phyloP scores from a whole-genome alignment of 495 filamentous ascomycete species.

The Aspergillus ostianus region DNA sequence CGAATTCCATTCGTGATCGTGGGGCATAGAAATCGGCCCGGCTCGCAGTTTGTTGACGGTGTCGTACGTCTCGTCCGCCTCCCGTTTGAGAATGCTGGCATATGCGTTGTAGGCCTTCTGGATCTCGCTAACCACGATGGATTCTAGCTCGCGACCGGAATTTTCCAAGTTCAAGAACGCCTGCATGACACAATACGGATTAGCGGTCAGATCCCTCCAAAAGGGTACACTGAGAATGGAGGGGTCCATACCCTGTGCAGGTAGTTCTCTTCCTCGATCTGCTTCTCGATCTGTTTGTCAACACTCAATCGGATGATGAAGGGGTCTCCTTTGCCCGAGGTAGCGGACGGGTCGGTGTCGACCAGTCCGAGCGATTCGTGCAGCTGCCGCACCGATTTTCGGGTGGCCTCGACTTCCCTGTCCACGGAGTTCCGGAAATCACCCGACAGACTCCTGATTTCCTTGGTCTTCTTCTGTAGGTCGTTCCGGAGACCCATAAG shows the following conservation, averaged over 20 bases:
- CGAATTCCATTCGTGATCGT: conserved; percentile 83
- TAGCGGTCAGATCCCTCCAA: not conserved
- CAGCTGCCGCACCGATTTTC: conserved; percentile 69
- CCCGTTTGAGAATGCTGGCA: conserved; percentile 81
- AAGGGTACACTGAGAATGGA: not conserved
- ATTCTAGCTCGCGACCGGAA: conserved; percentile 91
- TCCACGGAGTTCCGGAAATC: conserved; percentile 87
- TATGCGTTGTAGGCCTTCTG: conserved; percentile 96
- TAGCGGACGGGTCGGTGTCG: conserved; percentile 71
- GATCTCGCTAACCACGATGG: conserved; percentile 93
- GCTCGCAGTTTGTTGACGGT: conserved; percentile 78
- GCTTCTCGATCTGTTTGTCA: conserved; percentile 83
- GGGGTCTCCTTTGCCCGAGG: conserved; percentile 84
- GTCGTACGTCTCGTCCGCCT: conserved; percentile 77
- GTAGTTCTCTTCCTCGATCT: conserved; percentile 97
- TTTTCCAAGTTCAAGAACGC: conserved; percentile 93
- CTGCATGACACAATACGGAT: conserved; percentile 39
- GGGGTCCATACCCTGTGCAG: conserved; percentile 69
- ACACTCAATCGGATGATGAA: conserved; percentile 81
- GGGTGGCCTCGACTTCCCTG: conserved; percentile 52
- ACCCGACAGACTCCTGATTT: conserved; percentile 86
- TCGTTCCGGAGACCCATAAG: conserved; percentile 84
- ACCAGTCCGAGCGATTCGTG: conserved; percentile 76
- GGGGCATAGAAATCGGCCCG: conserved; percentile 84
- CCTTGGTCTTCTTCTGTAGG: conserved; percentile 92